Conservation (phyloP, 805 yeast species). For the Brettanomyces sp. region DNA sequence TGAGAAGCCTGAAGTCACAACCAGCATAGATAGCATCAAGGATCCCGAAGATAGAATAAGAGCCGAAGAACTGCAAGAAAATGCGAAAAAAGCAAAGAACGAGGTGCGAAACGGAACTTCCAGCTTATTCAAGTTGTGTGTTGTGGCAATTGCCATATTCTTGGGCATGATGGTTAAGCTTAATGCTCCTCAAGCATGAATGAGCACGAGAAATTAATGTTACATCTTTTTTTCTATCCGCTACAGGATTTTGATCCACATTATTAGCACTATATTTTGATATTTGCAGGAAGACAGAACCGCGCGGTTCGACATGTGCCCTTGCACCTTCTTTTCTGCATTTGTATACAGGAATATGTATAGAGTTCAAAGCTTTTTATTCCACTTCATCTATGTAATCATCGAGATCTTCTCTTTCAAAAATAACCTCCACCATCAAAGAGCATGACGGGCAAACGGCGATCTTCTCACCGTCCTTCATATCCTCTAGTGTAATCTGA, state of each 20-base stretch:
- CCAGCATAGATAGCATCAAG: slow-evolving; percentile 29
- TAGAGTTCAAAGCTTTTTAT: not conserved
- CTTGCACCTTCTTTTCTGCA: no score
- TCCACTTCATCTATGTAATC: slow-evolving; percentile 30
- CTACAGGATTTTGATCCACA: no score
- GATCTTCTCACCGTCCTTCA: slow-evolving; percentile 82
- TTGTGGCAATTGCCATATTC: slow-evolving; percentile 10
- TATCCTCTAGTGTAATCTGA: slow-evolving; percentile 76
- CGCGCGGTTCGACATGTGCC: no score
- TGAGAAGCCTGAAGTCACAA: slow-evolving; percentile 21
- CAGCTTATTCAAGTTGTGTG: slow-evolving; percentile 6
- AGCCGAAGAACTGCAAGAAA: slow-evolving; percentile 20
- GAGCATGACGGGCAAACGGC: slow-evolving; percentile 98
- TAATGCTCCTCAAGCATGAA: not conserved
- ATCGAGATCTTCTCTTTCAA: slow-evolving; percentile 53
- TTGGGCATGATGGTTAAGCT: slow-evolving; percentile 10
- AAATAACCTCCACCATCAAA: slow-evolving; percentile 84
- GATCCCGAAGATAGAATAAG: slow-evolving; percentile 70
- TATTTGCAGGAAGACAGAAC: no score
- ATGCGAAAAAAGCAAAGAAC: not conserved
- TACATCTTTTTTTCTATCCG: no score
- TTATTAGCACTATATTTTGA: no score
- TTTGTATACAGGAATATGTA: not conserved
- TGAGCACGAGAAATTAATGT: not conserved
- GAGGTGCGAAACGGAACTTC: slow-evolving; percentile 1